These are phyloP conservation scores for Globisporangium heterothallicum DNA, from an alignment of 352 stramenopile species.

Conservation along the genomic window DNA sequence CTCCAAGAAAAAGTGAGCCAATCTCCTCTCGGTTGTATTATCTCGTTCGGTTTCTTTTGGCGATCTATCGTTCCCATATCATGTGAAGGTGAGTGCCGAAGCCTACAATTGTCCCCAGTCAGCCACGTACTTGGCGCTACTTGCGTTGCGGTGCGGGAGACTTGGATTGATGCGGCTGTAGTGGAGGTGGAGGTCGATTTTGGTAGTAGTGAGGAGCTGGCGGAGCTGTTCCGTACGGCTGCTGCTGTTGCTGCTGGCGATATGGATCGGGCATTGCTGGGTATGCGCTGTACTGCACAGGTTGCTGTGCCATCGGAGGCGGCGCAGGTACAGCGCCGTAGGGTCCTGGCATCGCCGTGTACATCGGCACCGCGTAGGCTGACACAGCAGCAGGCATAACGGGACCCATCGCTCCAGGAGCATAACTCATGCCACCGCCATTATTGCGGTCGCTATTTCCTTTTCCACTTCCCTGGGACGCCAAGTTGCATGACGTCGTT, in stretches of 20 bases:
- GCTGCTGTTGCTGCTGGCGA: conserved; percentile 13
- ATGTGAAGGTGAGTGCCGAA: too few relatives aligned
- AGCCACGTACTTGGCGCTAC: neutral
- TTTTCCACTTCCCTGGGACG: conserved; percentile 25
- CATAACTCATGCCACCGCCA: conserved; percentile 8
- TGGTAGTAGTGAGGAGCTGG: conserved; percentile 22
- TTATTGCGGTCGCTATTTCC: conserved; percentile 2
- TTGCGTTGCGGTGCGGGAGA: conserved; percentile 12
- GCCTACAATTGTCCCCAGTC: neutral
- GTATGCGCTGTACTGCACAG: conserved; percentile 22
- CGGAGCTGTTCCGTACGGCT: conserved; percentile 15
- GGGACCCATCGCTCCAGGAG: conserved; percentile 14
- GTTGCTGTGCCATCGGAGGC: conserved; percentile 15
- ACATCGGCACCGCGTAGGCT: conserved; percentile 25
- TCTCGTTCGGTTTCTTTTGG: neutral
- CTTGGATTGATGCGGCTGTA: conserved; percentile 13
- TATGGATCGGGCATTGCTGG: conserved; percentile 22
- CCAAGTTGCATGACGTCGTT: conserved; percentile 52
- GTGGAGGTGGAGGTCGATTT: conserved; percentile 15
- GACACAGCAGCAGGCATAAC: conserved; percentile 19
- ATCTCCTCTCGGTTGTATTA: too few relatives aligned
- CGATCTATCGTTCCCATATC: too few relatives aligned
- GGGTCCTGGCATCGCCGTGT: conserved; percentile 16
- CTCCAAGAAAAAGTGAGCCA: too few relatives aligned
- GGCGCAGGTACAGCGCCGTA: conserved; percentile 9